Conservation (phyloP, 768 basidiomycete species). For the Tulasnella sp. region DNA sequence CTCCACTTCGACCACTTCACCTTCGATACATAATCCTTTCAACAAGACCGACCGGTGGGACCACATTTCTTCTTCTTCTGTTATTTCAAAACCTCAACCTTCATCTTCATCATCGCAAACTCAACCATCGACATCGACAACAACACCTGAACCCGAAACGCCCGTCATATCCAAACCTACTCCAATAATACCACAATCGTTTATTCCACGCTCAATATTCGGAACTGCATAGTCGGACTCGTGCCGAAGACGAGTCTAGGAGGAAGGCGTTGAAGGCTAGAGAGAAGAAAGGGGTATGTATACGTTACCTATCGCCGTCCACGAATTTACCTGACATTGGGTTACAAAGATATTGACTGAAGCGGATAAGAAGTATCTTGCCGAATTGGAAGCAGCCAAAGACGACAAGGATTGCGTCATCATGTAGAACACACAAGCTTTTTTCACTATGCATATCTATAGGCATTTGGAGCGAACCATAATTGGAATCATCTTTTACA, state of each 20-base stretch:
- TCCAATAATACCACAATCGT: conserved; percentile 32
- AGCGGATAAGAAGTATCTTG: conserved; percentile 49
- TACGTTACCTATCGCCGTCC: background rate
- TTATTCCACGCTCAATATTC: conserved; percentile 55
- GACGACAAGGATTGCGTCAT: conserved; percentile 41
- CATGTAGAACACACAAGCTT: too few relatives aligned
- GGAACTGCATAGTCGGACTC: conserved; percentile 36
- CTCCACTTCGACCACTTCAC: background rate
- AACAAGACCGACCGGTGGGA: conserved; percentile 53
- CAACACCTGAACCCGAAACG: conserved; percentile 27
- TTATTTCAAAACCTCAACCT: conserved; percentile 28
- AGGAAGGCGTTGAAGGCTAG: conserved; percentile 58
- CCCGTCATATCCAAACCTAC: conserved; percentile 7
- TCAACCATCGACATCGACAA: conserved; percentile 19
- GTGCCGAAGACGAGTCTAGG: conserved; percentile 55
- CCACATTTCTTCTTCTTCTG: conserved; percentile 21
- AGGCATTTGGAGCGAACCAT: too few relatives aligned
- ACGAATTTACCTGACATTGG: background rate
- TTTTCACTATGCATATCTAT: too few relatives aligned
- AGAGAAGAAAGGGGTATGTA: conserved; percentile 59
- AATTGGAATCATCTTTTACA: too few relatives aligned
- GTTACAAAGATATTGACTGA: conserved; percentile 40
- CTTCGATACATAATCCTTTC: conserved; percentile 26
- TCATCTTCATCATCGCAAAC: conserved; percentile 22
- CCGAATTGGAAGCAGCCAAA: conserved; percentile 38